These are phyloP conservation scores for Diutina rugosa DNA, from an alignment of 1,139 yeast genomes.

Conservation along the genomic window DNA sequence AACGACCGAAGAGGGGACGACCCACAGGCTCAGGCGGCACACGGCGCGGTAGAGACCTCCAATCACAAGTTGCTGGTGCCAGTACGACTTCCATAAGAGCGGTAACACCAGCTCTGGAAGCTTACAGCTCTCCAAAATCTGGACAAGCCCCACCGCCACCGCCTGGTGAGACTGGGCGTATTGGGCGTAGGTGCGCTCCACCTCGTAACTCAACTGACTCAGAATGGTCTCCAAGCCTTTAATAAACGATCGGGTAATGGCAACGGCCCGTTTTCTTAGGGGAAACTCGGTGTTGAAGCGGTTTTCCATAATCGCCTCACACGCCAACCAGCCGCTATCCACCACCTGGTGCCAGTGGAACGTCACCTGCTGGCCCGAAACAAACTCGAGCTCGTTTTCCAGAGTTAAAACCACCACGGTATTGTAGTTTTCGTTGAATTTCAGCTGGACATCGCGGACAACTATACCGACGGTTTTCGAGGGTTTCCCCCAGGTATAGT, in stretches of 20 bases:
- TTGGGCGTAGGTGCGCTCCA: constrained; percentile 16
- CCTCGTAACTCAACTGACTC: constrained; percentile 7
- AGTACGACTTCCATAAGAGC: constrained; percentile 6
- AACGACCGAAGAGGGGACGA: constrained; percentile 12
- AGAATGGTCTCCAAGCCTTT: neutral
- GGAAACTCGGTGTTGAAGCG: constrained; percentile 11
- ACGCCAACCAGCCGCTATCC: constrained; percentile 11
- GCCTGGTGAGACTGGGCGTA: constrained; percentile 6
- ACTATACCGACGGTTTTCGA: constrained; percentile 18
- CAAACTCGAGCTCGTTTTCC: constrained; percentile 15
- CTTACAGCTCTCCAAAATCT: constrained; percentile 1
- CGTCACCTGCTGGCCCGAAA: constrained; percentile 15
- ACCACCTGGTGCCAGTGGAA: constrained; percentile 17
- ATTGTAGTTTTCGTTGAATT: constrained; percentile 22
- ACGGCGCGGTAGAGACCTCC: constrained; percentile 16
- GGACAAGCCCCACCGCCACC: constrained; percentile 3
- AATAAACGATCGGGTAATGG: constrained; percentile 12
- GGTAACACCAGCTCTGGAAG: neutral
- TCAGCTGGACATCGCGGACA: constrained; percentile 15
- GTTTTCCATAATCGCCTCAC: constrained; percentile 10
- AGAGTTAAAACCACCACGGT: constrained; percentile 19
- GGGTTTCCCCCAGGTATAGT: constrained; percentile 7
- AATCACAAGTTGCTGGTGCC: constrained; percentile 17
- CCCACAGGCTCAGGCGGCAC: constrained; percentile 15
- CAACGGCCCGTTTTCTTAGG: constrained; percentile 11